These are phyloP conservation scores for Fusarium oxysporum DNA, from an alignment of 2,329 filamentous ascomycete genomes.

Conservation along the genomic window DNA sequence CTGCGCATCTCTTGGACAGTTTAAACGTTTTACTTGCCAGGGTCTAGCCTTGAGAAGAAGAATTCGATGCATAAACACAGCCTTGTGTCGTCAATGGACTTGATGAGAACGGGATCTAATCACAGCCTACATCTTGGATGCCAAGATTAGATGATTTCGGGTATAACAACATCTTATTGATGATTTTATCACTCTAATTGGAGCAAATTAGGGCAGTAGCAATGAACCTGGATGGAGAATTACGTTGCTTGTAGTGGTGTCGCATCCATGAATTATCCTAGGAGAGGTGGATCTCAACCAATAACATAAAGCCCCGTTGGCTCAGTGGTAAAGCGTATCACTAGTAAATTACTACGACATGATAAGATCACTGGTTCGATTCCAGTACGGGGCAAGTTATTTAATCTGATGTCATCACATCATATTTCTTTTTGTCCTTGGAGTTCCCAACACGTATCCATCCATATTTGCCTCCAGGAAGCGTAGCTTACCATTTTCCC, in stretches of 20 bases:
- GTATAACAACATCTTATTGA: fast-evolving
- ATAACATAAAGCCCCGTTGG: conserved; percentile 12
- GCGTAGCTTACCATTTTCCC: neutral
- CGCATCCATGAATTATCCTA: fast-evolving
- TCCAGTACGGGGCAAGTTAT: conserved; percentile 16
- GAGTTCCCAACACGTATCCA: neutral
- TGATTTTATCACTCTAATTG: fast-evolving
- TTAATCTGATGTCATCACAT: fast-evolving
- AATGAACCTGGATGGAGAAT: no score
- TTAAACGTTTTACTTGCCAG: fast-evolving
- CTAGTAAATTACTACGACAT: conserved; percentile 7
- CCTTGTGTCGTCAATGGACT: fast-evolving
- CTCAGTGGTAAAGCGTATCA: conserved; percentile 33
- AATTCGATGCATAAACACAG: no score
- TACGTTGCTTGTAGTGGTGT: fast-evolving
- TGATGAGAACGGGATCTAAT: fast-evolving
- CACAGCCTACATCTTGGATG: fast-evolving
- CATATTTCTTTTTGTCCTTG: fast-evolving
- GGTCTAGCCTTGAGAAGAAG: fast-evolving
- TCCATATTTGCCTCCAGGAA: neutral
- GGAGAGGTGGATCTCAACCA: neutral
- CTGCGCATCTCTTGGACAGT: fast-evolving
- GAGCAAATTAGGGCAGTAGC: fast-evolving
- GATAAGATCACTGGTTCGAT: conserved; percentile 32
- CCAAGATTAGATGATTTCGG: neutral